Conservation (phyloP, 768 basidiomycete species). For the Hypholoma fasciculare region DNA sequence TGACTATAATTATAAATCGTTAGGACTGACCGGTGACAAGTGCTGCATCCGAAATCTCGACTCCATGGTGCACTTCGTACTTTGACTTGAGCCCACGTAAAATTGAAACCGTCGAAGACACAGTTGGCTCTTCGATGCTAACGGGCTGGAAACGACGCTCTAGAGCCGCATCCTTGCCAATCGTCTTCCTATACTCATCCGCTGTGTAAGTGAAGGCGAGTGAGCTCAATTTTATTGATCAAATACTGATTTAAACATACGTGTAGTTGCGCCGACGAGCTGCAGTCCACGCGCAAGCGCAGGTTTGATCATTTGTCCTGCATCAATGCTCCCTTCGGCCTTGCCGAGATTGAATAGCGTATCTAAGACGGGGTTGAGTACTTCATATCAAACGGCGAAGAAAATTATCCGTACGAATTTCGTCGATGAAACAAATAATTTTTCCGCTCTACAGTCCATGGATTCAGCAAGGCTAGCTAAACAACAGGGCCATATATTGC, state of each 20-base stretch:
- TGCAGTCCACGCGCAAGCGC: conserved; percentile 85
- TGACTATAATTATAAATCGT: not conserved
- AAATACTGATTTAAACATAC: conserved; percentile 38
- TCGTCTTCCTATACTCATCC: conserved; percentile 90
- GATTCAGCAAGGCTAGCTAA: conserved; percentile 12
- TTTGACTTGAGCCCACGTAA: conserved; percentile 81
- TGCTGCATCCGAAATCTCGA: conserved; percentile 86
- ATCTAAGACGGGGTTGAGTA: conserved; percentile 36
- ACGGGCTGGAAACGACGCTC: conserved; percentile 92
- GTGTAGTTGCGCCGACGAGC: conserved; percentile 89
- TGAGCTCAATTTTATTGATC: not conserved
- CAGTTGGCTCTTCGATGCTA: conserved; percentile 84
- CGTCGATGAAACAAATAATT: conserved; percentile 92
- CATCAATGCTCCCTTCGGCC: conserved; percentile 89
- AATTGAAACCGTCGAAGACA: conserved; percentile 83
- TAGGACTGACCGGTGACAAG: conserved; percentile 70
- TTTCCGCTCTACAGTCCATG: conserved; percentile 51
- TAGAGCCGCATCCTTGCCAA: conserved; percentile 89
- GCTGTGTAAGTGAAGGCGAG: conserved; percentile 34
- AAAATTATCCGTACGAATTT: conserved; percentile 69
- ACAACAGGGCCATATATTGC: conserved; percentile 7
- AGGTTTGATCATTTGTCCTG: conserved; percentile 92
- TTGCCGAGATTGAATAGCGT: conserved; percentile 88
- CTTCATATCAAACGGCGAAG: not conserved
- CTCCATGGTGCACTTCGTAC: conserved; percentile 93